Conservation (phyloP, 768 basidiomycete genomes). For the Mycena chlorophos region DNA sequence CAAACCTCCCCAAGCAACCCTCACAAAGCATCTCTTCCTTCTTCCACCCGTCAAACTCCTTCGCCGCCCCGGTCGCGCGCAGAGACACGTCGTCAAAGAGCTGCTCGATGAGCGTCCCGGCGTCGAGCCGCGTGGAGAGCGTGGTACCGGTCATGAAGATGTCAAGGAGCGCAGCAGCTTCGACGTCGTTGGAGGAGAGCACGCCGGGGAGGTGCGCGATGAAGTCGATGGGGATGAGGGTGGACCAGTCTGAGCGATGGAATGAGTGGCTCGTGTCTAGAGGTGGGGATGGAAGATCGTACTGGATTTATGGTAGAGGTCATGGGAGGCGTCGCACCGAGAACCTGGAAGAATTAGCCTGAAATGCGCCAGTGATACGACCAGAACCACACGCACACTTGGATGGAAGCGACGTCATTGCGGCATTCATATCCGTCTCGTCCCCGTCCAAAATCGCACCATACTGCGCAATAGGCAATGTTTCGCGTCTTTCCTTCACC, state of each 20-base stretch:
- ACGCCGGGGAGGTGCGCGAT: constrained; percentile 5
- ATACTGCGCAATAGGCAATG: neutral
- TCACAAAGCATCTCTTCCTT: constrained; percentile 5
- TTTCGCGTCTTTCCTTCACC: neutral
- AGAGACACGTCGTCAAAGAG: constrained; percentile 3
- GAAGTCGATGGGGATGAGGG: constrained; percentile 13
- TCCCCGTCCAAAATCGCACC: constrained; percentile 15
- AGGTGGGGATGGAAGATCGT: neutral
- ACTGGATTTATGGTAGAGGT: constrained; percentile 13
- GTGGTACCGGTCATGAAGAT: constrained; percentile 8
- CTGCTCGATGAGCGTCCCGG: constrained; percentile 6
- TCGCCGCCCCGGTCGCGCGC: neutral
- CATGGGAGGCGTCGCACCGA: constrained; percentile 2
- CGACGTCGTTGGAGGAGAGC: constrained; percentile 12
- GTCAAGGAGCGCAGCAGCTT: constrained; percentile 11
- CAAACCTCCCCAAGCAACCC: constrained; percentile 8
- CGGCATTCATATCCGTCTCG: neutral
- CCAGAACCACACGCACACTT: neutral
- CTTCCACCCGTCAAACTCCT: constrained; percentile 12
- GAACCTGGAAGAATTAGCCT: constrained; percentile 1
- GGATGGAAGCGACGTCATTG: neutral
- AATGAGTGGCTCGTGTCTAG: neutral
- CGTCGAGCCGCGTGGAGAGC: neutral
- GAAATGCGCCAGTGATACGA: neutral
- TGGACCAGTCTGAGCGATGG: constrained; percentile 1